A percentile compares a stretch with the other conserved stretches of the same genome.
These are phyloP conservation scores for Plantago elongata DNA, from an alignment of 257 asterid species.

Conservation along the genomic window DNA sequence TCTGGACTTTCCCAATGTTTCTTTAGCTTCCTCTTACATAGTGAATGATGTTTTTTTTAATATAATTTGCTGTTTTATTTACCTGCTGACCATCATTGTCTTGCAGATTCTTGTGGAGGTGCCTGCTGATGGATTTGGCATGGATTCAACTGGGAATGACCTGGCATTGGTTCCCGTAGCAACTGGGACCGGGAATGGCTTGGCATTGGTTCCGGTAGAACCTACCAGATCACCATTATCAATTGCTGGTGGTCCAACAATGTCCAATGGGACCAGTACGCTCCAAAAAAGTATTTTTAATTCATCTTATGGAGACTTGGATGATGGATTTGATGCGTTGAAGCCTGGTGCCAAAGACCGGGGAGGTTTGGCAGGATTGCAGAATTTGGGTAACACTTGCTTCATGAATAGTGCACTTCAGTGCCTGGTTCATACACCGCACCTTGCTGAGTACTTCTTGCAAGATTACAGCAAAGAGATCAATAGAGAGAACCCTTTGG, in stretches of 20 bases:
- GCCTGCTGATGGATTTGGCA: conserved; percentile 46
- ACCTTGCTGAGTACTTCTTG: conserved; percentile 74
- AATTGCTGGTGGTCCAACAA: conserved; percentile 88
- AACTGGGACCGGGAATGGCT: conserved; percentile 69
- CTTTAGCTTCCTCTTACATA: neutral
- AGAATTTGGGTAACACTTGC: conserved; percentile 95
- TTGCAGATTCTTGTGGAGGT: conserved; percentile 85
- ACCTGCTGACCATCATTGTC: neutral
- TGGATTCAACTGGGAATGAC: conserved; percentile 83
- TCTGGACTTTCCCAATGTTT: neutral
- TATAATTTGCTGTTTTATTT: conserved; percentile 7
- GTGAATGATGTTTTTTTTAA: conserved; percentile 1
- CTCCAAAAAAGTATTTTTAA: conserved; percentile 46
- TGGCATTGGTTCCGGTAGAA: conserved; percentile 81
- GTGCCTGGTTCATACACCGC: conserved; percentile 95
- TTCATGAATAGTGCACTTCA: conserved; percentile 97
- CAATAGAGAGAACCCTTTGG: conserved; percentile 78
- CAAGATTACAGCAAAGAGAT: conserved; percentile 79
- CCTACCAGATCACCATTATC: conserved; percentile 68
- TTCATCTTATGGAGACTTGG: conserved; percentile 47
- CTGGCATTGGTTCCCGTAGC: conserved; percentile 79
- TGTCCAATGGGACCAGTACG: conserved; percentile 66
- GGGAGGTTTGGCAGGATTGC: conserved; percentile 91
- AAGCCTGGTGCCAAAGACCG: conserved; percentile 44
- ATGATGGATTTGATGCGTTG: conserved; percentile 47